Percentiles rank a stretch among this genome's conserved stretches.
These are phyloP conservation scores for Fusarium albosuccineum DNA, from an alignment of 2,329 filamentous ascomycete species.

Conservation along the genomic window DNA sequence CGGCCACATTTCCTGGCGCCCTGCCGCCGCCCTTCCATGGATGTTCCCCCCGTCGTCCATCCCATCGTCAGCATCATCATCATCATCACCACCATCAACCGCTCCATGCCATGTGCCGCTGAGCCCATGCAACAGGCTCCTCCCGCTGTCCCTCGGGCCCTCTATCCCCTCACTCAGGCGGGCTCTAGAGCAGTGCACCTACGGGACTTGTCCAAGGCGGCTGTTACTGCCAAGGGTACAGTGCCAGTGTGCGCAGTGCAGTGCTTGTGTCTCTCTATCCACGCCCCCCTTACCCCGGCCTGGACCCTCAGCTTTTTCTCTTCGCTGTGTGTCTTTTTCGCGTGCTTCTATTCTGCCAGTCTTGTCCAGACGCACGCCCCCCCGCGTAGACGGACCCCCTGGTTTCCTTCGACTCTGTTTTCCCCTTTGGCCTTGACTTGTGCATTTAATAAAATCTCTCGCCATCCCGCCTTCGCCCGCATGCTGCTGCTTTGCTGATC, in stretches of 20 bases:
- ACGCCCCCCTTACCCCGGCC: constrained; percentile 19
- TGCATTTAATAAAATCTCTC: constrained; percentile 41
- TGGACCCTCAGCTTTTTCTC: not conserved
- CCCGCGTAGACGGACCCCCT: constrained; percentile 24
- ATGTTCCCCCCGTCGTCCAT: constrained; percentile 7
- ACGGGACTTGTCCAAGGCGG: constrained; percentile 8
- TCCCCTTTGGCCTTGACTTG: constrained; percentile 30
- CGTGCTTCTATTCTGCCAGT: not conserved
- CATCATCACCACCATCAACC: not conserved
- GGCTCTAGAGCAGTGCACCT: not conserved
- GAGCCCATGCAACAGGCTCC: not conserved
- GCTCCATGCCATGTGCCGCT: not conserved
- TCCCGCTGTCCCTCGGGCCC: not conserved
- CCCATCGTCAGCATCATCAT: not conserved
- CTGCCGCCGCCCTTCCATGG: constrained; percentile 28
- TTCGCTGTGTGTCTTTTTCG: not conserved
- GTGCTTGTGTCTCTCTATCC: constrained; percentile 17
- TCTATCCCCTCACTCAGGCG: not conserved
- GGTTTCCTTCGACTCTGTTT: constrained; percentile 18
- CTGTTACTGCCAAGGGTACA: constrained; percentile 25
- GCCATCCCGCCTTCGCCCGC: constrained; percentile 38
- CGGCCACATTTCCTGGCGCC: constrained; percentile 39
- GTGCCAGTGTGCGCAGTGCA: constrained; percentile 16
- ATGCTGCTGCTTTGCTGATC: constrained; percentile 29
- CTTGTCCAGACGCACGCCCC: not conserved